Evolutionary conservation across 2,329 filamentous ascomycete species (phyloP).

Genomic region (Colletotrichum tofieldiae): DNA sequence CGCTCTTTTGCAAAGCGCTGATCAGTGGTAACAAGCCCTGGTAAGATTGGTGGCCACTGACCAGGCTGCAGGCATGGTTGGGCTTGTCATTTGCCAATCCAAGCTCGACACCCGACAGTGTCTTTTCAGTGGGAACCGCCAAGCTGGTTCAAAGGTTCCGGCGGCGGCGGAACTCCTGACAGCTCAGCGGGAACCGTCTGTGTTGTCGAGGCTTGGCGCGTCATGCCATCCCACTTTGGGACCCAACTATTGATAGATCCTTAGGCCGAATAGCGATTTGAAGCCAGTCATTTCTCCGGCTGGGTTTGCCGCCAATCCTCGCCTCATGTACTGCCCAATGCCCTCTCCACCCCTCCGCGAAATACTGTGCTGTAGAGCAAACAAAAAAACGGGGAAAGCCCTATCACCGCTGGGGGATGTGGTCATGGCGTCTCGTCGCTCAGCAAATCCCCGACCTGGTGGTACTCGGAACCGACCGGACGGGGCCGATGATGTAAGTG

Average conservation of each 20-base stretch:
- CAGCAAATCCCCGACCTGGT: slow-evolving; percentile 6
- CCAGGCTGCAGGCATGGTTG: neutral
- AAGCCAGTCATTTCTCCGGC: neutral
- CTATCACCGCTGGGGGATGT: neutral
- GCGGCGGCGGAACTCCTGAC: slow-evolving; percentile 33
- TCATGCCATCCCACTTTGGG: slow-evolving; percentile 11
- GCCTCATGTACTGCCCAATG: neutral
- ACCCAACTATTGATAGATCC: neutral
- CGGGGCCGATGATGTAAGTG: neutral
- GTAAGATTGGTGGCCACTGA: neutral
- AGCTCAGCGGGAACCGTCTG: slow-evolving; percentile 1
- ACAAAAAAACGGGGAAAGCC: neutral
- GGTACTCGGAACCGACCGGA: slow-evolving; percentile 21
- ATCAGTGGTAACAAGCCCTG: slow-evolving; percentile 31
- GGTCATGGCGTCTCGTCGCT: neutral
- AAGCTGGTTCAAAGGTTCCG: slow-evolving; percentile 31
- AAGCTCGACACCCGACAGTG: slow-evolving; percentile 17
- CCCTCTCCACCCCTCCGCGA: neutral
- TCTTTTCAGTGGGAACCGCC: slow-evolving; percentile 18
- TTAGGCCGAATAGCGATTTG: neutral
- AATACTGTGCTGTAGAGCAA: neutral
- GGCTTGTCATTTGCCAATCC: slow-evolving; percentile 37
- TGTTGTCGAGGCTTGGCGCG: neutral
- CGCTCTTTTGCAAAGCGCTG: slow-evolving; percentile 8
- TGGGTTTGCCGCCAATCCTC: neutral